Evolutionary conservation across 2,329 filamentous ascomycete species (phyloP), one percentile per base, ranked within the genome.

Genomic region (Corniculantispora saksenae): DNA sequence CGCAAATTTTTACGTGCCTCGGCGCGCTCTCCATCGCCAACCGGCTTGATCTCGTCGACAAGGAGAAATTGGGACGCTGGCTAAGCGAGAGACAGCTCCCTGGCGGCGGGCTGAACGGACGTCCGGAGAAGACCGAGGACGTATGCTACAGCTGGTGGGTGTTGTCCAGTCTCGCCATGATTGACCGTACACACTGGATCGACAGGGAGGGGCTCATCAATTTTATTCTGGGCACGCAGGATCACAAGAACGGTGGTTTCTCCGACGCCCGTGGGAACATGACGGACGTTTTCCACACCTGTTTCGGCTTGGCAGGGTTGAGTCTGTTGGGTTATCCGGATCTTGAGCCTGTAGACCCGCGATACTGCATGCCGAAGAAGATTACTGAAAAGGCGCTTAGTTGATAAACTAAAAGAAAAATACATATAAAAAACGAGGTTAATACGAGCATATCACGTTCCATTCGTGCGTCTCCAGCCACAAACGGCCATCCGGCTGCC

Each of bases 131-230:
- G 82, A 81, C 91, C 68, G 94, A 97, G 75, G 95, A 99, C 76
- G 94, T 97, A 17, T 99, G 95, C 80, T 99, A 99, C 80, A 97
- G 93, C 76, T 99, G 95, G 95, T 99, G 95, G 95, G 95, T 98
- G 53, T 81, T 94, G 73, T 94, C 92, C 74, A 97, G 94, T 75
- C 81, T 99, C 70, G 90, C 91, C 54, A 97, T 98, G 84, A 91
- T 99, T 70, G 89, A 86, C 62, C 89, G 90, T 63, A 84, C 93
- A 61, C 92, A 97, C 76, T 99, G 95, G 95, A 96, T 99, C 74
- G 92, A 99, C 80, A 86, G 89, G 58, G 83, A 89, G 65, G 91
- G 92, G 74, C 84, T 99, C 71, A 85, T 89, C 60, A 77, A 79
- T 27, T 99, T 97, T 78, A 97, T 99, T 63, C 79, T 99, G 66